Evolutionary conservation across 495 filamentous ascomycete species (phyloP).

Genomic region (Bathelium albidoporum): DNA sequence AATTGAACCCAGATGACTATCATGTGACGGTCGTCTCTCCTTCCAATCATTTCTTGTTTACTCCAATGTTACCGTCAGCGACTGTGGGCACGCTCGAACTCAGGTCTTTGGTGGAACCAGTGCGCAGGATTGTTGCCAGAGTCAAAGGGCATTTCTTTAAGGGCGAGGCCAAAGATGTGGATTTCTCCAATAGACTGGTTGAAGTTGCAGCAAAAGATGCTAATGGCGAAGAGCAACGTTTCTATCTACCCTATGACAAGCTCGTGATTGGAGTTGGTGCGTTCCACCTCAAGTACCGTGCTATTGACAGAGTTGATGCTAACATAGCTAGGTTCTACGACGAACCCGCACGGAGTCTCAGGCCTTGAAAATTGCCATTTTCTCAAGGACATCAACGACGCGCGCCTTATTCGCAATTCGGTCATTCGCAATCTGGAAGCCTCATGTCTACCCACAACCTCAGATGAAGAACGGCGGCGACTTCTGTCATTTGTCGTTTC

Average conservation of each 20-base stretch:
- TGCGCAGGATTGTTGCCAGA: conserved; percentile 67
- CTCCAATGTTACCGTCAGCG: conserved; percentile 91
- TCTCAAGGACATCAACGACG: conserved; percentile 88
- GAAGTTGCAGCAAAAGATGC: conserved; percentile 67
- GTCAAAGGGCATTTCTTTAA: conserved; percentile 84
- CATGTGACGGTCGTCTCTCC: conserved; percentile 92
- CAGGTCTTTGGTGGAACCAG: conserved; percentile 82
- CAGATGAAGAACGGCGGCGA: conserved; percentile 76
- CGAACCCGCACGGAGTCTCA: conserved; percentile 92
- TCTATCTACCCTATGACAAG: conserved; percentile 98
- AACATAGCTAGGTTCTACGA: conserved; percentile 54
- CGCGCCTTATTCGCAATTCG: conserved; percentile 73
- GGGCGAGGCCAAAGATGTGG: conserved; percentile 73
- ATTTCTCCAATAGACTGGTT: conserved; percentile 82
- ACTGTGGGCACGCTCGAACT: conserved; percentile 93
- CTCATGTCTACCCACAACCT: conserved; percentile 86
- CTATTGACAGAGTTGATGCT: neutral
- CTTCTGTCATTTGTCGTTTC: conserved; percentile 89
- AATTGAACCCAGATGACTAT: conserved; percentile 78
- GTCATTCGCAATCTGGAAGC: conserved; percentile 88
- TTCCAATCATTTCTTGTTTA: conserved; percentile 94
- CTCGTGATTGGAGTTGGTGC: conserved; percentile 84
- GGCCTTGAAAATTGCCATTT: conserved; percentile 92
- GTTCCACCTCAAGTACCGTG: conserved; percentile 17
- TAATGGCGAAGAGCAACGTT: conserved; percentile 59